phyloP scores from a whole-genome alignment of 495 filamentous ascomycete genomes.

The Daldinia childiae region DNA sequence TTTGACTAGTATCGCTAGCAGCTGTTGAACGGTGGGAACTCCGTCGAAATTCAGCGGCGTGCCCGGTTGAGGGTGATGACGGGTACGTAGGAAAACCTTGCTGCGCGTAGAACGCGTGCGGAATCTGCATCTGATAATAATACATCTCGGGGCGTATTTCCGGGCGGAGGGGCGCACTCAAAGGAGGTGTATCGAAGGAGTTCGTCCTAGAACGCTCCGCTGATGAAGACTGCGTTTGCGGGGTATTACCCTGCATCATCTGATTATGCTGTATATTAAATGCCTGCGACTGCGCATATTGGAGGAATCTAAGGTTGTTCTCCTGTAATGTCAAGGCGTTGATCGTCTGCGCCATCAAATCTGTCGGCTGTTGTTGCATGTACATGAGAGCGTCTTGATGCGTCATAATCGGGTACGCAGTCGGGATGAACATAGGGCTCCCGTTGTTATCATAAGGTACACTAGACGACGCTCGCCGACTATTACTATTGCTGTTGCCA shows the following conservation, averaged over 20 bases:
- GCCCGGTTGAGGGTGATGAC: slow-evolving; percentile 56
- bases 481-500: slow-evolving; percentile 42
- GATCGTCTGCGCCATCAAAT: slow-evolving; percentile 53
- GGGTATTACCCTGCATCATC: slow-evolving; percentile 54
- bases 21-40: slow-evolving; percentile 59
- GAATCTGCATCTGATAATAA: slow-evolving; percentile 48
- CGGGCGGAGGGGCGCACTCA: slow-evolving; percentile 60
- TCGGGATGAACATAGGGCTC: slow-evolving; percentile 43
- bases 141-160: slow-evolving; percentile 54
- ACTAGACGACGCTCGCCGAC: slow-evolving; percentile 43
- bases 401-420: slow-evolving; percentile 44
- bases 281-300: slow-evolving; percentile 59
- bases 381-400: slow-evolving; percentile 56
- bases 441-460: slow-evolving; percentile 37
- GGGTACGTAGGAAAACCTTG: slow-evolving; percentile 54
- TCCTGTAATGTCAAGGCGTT: slow-evolving; percentile 52
- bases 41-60: slow-evolving; percentile 57
- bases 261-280: slow-evolving; percentile 57
- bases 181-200: slow-evolving; percentile 62
- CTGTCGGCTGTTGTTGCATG: slow-evolving; percentile 53
- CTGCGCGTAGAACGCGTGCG: slow-evolving; percentile 47
- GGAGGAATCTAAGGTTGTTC: slow-evolving; percentile 57
- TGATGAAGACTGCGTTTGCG: slow-evolving; percentile 50
- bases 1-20: slow-evolving; percentile 51
- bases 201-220: slow-evolving; percentile 61